Base-by-base conservation (phyloP, 169 alveolate genomes). In the Babesia sp. region DNA sequence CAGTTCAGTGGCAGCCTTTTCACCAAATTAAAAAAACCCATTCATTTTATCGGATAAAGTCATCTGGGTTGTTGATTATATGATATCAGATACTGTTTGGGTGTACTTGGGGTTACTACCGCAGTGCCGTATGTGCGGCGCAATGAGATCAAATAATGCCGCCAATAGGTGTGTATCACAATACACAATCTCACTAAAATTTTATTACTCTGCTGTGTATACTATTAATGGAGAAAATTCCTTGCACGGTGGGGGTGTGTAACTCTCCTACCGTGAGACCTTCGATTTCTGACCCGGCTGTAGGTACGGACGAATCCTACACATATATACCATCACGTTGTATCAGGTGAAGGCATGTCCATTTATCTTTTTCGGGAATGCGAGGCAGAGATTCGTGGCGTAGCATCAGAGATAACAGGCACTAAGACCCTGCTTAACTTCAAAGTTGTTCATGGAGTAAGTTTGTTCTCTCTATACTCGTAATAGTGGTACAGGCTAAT, bases 21-120 rank as follows among this genome's bases (percentile, higher is more conserved):
- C 37, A 64, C 44, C 28, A 48, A 41, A 29, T 64, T 64, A 64
- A 64, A 64, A 28, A 64, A 64, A 14, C 74, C 74, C 74, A 64
- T 64, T 64, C 74, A 64, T 64, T 34, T 45, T 64, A 64, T 22
- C 8, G 2, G 20, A 7, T 48, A 20, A 8, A 8, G 9, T 0
- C 63, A 22, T 26, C 42, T 51, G 34, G 20, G 60, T 36, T 14
- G 29, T 51, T 51, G n/a, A n/a, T n/a, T n/a, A n/a, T n/a, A n/a
- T n/a, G n/a, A n/a, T n/a, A n/a, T n/a, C n/a, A n/a, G n/a, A n/a
- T n/a, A n/a, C n/a, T n/a, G n/a, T n/a, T n/a, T n/a, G n/a, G n/a
- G n/a, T n/a, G n/a, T n/a, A n/a, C n/a, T n/a, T n/a, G n/a, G n/a
- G n/a, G n/a, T n/a, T n/a, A n/a, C n/a, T n/a, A n/a, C n/a, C n/a